Evolutionary conservation across 176 grass and related monocot species (phyloP).

Genomic region (Lolium rigidum): DNA sequence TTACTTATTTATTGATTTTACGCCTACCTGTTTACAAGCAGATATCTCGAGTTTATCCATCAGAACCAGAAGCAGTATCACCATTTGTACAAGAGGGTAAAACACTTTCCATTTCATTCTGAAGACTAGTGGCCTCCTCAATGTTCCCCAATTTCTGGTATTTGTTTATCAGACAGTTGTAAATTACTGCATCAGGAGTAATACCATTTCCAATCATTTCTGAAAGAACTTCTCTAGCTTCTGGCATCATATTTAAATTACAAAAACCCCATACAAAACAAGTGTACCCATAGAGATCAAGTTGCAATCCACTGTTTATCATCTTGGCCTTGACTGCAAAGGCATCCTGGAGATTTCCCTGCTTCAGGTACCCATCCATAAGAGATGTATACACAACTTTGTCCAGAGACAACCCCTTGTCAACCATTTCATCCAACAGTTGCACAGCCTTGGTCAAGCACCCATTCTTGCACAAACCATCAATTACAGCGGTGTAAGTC

Average conservation of each 20-base stretch:
- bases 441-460: conserved; percentile 58
- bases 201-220: conserved; percentile 81
- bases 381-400: conserved; percentile 89
- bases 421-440: conserved; percentile 82
- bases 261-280: conserved; percentile 89
- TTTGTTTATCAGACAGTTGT: conserved; percentile 87
- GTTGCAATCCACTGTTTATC: conserved; percentile 76
- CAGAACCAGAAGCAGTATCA: conserved; percentile 37
- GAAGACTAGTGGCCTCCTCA: conserved; percentile 63
- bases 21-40: not conserved
- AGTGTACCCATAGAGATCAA: conserved; percentile 86
- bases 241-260: conserved; percentile 75
- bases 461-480: conserved; percentile 89
- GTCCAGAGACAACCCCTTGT: conserved; percentile 63
- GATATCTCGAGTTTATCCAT: conserved; percentile 35
- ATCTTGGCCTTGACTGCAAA: conserved; percentile 75
- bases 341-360: conserved; percentile 74
- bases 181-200: conserved; percentile 74
- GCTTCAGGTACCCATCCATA: conserved; percentile 84
- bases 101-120: conserved; percentile 74
- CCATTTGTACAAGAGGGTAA: conserved; percentile 46
- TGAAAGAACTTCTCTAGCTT: conserved; percentile 74
- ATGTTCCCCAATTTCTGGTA: conserved; percentile 73
- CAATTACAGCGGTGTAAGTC: conserved; percentile 74
- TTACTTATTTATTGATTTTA: conserved; percentile 7